Evolutionary conservation across 2,329 filamentous ascomycete genomes (phyloP).

Genomic region (Alternaria arborescens): DNA sequence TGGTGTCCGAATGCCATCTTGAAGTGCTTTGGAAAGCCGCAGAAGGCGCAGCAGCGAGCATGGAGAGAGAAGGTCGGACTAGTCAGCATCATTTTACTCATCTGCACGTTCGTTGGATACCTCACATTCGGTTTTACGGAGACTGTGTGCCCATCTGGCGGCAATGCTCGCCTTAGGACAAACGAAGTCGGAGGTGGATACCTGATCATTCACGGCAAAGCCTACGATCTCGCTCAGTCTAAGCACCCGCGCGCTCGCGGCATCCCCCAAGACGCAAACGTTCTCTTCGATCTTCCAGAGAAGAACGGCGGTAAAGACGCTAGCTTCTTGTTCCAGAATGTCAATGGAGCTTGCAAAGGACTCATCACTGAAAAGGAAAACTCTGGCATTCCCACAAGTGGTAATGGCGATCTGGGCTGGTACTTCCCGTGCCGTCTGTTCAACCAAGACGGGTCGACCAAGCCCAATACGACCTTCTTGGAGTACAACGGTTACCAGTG

Average conservation of each 20-base stretch:
- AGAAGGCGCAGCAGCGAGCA: conserved; percentile 86
- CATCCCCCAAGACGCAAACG: conserved; percentile 77
- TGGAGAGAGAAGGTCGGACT: conserved; percentile 99
- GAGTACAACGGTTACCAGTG: conserved; percentile 89
- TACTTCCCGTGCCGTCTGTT: conserved; percentile 94
- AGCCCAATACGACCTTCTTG: conserved; percentile 75
- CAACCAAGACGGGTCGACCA: conserved; percentile 89
- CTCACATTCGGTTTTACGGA: conserved; percentile 96
- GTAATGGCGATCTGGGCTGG: conserved; percentile 79
- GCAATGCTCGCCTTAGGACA: conserved; percentile 73
- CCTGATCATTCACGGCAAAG: conserved; percentile 95
- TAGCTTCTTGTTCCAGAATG: conserved; percentile 97
- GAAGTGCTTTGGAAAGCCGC: conserved; percentile 82
- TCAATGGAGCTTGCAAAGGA: conserved; percentile 95
- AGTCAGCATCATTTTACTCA: conserved; percentile 88
- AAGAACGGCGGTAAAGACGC: conserved; percentile 89
- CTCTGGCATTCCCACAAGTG: conserved; percentile 83
- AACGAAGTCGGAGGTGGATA: conserved; percentile 84
- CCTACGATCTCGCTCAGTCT: conserved; percentile 82
- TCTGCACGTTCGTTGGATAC: conserved; percentile 91
- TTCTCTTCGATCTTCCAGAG: conserved; percentile 84
- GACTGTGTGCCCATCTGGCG: conserved; percentile 79
- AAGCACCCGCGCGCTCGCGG: conserved; percentile 82
- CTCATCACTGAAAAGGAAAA: conserved; percentile 76
- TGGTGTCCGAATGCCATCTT: conserved; percentile 90